Conservation (phyloP, 768 basidiomycete genomes). For the Pulveroboletus sp. region DNA sequence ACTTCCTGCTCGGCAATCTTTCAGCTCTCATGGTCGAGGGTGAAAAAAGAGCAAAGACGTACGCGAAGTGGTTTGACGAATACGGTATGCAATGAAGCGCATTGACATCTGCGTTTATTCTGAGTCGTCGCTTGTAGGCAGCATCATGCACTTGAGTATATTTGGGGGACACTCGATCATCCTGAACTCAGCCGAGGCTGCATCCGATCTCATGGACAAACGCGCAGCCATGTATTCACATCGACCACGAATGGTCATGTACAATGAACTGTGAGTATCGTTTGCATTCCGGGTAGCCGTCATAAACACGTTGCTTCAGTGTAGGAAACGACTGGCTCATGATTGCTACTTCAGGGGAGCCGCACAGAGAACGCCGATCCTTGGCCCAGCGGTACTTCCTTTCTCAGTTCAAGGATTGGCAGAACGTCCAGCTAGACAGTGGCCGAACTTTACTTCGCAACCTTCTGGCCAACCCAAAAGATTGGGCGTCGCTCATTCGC, state of each 20-base stretch:
- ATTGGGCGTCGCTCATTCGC: too few species aligned
- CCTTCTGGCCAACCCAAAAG: too few species aligned
- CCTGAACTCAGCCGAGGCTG: too few species aligned
- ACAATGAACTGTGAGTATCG: background rate
- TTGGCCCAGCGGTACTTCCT: conserved; percentile 12
- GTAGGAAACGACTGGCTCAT: conserved; percentile 1
- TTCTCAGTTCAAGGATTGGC: conserved; percentile 7
- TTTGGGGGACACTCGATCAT: conserved; percentile 10
- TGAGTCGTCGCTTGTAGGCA: background rate
- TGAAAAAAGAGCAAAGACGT: background rate
- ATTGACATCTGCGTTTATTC: background rate
- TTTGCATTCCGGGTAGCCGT: background rate
- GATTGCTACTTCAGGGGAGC: conserved; percentile 3
- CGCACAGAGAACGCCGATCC: conserved; percentile 7
- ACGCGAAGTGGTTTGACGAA: background rate
- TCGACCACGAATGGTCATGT: conserved; percentile 2
- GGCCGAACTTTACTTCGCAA: too few species aligned
- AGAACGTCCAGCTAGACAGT: too few species aligned
- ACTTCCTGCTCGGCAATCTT: conserved; percentile 1
- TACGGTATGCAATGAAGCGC: background rate
- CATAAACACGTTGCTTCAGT: background rate
- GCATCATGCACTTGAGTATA: background rate
- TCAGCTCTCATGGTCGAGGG: background rate
- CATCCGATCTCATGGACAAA: conserved; percentile 6
- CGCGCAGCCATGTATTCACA: conserved; percentile 3